phyloP scores from a whole-genome alignment of 768 basidiomycete genomes.

The Leccinellum albellum region DNA sequence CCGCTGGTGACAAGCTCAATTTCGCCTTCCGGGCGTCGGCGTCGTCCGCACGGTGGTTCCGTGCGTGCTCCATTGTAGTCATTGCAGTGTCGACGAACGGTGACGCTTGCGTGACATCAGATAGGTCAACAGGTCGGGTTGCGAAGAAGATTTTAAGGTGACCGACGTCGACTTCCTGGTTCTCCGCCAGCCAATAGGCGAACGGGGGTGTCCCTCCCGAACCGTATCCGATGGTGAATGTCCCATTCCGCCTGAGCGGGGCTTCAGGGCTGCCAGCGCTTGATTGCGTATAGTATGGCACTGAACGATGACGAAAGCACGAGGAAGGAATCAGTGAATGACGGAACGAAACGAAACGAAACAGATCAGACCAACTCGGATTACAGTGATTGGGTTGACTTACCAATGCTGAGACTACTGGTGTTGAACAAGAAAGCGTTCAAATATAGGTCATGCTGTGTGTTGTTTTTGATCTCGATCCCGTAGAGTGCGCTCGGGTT shows the following conservation, averaged over 20 bases:
- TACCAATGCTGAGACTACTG: background rate
- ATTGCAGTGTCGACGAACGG: background rate
- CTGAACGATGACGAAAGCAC: background rate
- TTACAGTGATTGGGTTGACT: background rate
- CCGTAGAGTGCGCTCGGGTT: background rate
- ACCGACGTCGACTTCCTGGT: background rate
- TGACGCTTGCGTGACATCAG: background rate
- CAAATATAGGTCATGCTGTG: background rate
- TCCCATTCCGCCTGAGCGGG: background rate
- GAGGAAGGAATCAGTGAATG: background rate
- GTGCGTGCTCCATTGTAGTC: background rate
- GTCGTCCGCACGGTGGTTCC: background rate
- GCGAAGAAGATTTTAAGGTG: conserved; percentile 1
- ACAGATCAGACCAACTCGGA: background rate
- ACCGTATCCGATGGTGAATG: background rate
- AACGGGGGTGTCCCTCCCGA: conserved; percentile 2
- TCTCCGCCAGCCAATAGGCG: conserved; percentile 1
- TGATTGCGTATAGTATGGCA: background rate
- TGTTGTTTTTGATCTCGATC: conserved; percentile 9
- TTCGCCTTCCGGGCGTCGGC: background rate
- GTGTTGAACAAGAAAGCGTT: background rate
- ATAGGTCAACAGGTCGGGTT: background rate
- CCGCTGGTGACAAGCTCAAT: background rate
- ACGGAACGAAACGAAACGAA: background rate
- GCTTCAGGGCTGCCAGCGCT: background rate